Conservation (phyloP, 1,284 basidiomycete species). For the Irpex sp. region DNA sequence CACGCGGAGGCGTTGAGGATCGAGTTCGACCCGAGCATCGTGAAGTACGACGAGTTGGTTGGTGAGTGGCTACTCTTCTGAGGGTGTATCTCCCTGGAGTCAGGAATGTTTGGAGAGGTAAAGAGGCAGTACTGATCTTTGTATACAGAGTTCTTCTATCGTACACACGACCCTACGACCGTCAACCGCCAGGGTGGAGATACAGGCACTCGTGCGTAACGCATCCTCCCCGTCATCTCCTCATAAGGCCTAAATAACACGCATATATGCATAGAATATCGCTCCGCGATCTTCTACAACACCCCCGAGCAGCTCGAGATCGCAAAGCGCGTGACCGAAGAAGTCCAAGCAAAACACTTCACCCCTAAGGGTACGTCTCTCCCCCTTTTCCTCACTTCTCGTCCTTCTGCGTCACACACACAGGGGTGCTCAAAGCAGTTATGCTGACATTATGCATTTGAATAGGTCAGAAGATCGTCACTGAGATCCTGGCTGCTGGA, state of each 20-base stretch:
- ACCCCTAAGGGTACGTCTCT: slow-evolving; percentile 50
- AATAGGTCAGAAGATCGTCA: slow-evolving; percentile 26
- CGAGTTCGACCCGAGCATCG: slow-evolving; percentile 78
- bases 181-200: slow-evolving; percentile 77
- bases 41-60: slow-evolving; percentile 82
- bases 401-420: neutral
- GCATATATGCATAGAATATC: slow-evolving; percentile 67
- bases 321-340: slow-evolving; percentile 78
- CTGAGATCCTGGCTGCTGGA: slow-evolving; percentile 9
- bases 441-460: neutral
- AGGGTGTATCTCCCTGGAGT: no score
- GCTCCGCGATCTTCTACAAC: slow-evolving; percentile 88
- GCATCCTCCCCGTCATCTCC: neutral
- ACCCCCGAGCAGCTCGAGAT: slow-evolving; percentile 72
- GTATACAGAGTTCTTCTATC: slow-evolving; percentile 84
- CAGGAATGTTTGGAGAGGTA: neutral
- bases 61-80: slow-evolving; percentile 38
- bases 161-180: slow-evolving; percentile 93
- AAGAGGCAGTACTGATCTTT: neutral
- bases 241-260: no score
- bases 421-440: neutral
- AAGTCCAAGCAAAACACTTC: slow-evolving; percentile 84
- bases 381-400: neutral
- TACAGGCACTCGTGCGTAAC: slow-evolving; percentile 67
- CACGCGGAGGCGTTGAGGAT: slow-evolving; percentile 91